These are phyloP conservation scores for Puccinia hordei DNA, from an alignment of 1,284 basidiomycete species.

Conservation along the genomic window DNA sequence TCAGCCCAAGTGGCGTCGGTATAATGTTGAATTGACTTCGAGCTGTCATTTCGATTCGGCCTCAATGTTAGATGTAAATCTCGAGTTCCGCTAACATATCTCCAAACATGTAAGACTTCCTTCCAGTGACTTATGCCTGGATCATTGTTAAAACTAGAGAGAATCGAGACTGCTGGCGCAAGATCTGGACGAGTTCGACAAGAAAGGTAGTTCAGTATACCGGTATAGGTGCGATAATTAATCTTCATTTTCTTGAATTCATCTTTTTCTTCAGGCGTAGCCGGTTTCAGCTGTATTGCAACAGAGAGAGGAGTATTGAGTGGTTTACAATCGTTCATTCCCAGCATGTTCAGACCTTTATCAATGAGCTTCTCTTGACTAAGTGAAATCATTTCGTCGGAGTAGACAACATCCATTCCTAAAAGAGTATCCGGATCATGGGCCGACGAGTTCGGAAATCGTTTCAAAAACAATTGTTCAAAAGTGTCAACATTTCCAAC, in stretches of 20 bases:
- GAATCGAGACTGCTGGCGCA: background rate
- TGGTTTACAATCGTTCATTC: background rate
- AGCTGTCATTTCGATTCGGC: background rate
- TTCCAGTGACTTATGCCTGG: background rate
- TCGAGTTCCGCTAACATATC: background rate
- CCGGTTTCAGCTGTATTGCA: background rate
- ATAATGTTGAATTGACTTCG: background rate
- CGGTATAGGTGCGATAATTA: background rate
- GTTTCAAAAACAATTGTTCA: background rate
- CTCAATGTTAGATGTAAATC: background rate
- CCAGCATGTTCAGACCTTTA: background rate
- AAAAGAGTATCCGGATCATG: background rate
- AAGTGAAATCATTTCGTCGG: background rate
- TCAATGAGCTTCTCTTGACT: background rate
- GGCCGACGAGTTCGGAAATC: slow-evolving; percentile 6
- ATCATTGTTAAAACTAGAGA: background rate
- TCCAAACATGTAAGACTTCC: background rate
- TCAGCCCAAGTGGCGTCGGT: background rate
- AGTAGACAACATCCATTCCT: background rate
- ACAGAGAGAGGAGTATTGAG: background rate
- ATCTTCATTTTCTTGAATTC: background rate
- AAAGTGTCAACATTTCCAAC: background rate
- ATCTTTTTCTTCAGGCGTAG: background rate
- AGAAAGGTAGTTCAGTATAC: slow-evolving; percentile 7
- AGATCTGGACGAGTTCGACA: slow-evolving; percentile 9